Evolutionary conservation across 805 yeast species (phyloP).

Genomic region (fission yeast (Schizosaccharomyces pombe)): DNA sequence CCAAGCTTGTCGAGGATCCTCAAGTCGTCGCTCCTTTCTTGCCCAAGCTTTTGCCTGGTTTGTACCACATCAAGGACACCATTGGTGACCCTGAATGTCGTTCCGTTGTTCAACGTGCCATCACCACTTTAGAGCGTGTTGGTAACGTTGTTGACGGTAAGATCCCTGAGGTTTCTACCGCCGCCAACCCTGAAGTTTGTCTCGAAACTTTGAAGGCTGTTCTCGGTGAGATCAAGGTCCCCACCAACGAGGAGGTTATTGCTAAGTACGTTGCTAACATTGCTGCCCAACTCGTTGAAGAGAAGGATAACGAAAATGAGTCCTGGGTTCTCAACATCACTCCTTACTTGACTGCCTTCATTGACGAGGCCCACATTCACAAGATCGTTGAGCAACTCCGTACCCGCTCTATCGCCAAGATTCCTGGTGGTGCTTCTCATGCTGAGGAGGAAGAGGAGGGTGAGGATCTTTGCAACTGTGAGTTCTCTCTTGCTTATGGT

Average conservation of each 20-base stretch:
- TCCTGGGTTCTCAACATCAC: slow-evolving; percentile 75
- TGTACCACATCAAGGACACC: slow-evolving; percentile 78
- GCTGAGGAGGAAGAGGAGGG: slow-evolving; percentile 89
- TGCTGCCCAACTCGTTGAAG: slow-evolving; percentile 97
- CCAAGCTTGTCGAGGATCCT: slow-evolving; percentile 99
- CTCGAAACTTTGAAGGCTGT: slow-evolving; percentile 56
- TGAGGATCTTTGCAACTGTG: slow-evolving; percentile 99
- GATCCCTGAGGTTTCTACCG: slow-evolving; percentile 93
- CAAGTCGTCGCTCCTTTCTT: slow-evolving; percentile 99
- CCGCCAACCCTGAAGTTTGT: slow-evolving; percentile 89
- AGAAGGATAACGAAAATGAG: slow-evolving; percentile 78
- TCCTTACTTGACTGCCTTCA: slow-evolving; percentile 88
- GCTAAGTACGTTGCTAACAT: slow-evolving; percentile 73
- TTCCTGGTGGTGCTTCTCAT: slow-evolving; percentile 84
- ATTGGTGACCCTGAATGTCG: slow-evolving; percentile 99
- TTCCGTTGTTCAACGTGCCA: slow-evolving; percentile 90
- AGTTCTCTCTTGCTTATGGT: slow-evolving; percentile 99
- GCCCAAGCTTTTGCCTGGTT: slow-evolving; percentile 83
- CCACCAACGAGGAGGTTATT: slow-evolving; percentile 54
- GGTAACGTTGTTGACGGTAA: slow-evolving; percentile 82
- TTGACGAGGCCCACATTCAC: slow-evolving; percentile 81
- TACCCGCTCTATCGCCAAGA: slow-evolving; percentile 90
- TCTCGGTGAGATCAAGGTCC: slow-evolving; percentile 36
- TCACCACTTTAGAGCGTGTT: slow-evolving; percentile 93
- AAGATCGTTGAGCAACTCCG: slow-evolving; percentile 82